Conservation (phyloP, 192 early-diverging fungal genomes). For the Pilobolus umbonatus region DNA sequence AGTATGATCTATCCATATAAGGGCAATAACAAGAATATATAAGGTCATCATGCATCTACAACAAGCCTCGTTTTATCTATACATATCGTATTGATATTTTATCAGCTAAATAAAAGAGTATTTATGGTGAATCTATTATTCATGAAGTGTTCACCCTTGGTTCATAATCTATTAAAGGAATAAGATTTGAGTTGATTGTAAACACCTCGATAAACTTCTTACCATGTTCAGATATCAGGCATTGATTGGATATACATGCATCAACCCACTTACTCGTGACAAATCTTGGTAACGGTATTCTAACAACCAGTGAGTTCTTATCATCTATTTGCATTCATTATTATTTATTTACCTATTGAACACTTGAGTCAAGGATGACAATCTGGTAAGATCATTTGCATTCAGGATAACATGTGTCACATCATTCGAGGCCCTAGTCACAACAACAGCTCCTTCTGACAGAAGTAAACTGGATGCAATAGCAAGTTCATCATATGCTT, state of each 20-base stretch:
- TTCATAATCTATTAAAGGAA: background rate
- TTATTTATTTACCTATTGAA: constrained; percentile 6
- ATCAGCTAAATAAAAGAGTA: no score
- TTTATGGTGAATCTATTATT: background rate
- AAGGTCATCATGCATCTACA: no score
- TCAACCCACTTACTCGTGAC: constrained; percentile 24
- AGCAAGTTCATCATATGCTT: background rate
- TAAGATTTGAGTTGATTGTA: no score
- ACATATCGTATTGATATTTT: no score
- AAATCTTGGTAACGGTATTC: constrained; percentile 18
- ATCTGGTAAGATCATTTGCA: background rate
- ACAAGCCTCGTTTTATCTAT: no score
- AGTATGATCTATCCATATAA: no score
- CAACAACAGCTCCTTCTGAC: constrained; percentile 6
- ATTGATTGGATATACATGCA: constrained; percentile 17
- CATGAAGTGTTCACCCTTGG: background rate
- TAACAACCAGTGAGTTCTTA: background rate
- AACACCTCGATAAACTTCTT: no score
- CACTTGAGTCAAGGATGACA: background rate
- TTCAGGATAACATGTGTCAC: constrained; percentile 26
- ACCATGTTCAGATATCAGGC: constrained; percentile 22
- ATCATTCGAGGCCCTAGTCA: background rate
- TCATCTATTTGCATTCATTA: no score
- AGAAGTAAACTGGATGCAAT: background rate
- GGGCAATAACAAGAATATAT: no score